A percentile compares a stretch with the other conserved stretches of the same genome.
Evolutionary conservation across 768 basidiomycete species (phyloP).

Genomic region (Kwoniella sp.): DNA sequence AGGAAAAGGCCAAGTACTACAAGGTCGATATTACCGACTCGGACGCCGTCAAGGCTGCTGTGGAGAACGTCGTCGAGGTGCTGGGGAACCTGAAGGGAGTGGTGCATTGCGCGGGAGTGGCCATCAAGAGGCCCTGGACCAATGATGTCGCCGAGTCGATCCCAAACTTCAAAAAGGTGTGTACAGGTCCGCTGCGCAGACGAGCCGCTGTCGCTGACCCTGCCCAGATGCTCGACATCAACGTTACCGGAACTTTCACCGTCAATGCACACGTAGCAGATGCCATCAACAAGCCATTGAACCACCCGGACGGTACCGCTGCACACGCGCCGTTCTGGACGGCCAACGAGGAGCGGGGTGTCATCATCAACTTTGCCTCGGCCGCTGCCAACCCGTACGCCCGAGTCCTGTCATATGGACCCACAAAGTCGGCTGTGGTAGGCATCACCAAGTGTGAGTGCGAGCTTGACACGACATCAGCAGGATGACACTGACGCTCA

Average conservation of each 20-base stretch:
- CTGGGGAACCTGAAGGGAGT: conserved; percentile 25
- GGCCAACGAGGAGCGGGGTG: conserved; percentile 42
- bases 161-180: conserved; percentile 40
- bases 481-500: not conserved
- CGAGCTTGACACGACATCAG: not conserved
- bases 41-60: conserved; percentile 31
- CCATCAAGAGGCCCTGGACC: conserved; percentile 26
- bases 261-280: conserved; percentile 45
- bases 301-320: conserved; percentile 28
- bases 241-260: conserved; percentile 41
- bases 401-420: conserved; percentile 42
- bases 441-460: conserved; percentile 34
- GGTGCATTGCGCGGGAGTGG: conserved; percentile 33
- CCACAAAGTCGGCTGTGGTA: conserved; percentile 39
- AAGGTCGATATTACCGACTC: conserved; percentile 36
- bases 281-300: conserved; percentile 40
- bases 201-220: not conserved
- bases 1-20: conserved; percentile 30
- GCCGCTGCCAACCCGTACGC: conserved; percentile 42
- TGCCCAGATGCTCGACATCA: conserved; percentile 43
- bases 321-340: conserved; percentile 31
- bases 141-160: conserved; percentile 30
- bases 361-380: conserved; percentile 47
- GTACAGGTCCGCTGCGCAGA: conserved; percentile 9
- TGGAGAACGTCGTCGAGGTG: conserved; percentile 14